Evolutionary conservation across 176 grass and related monocot species (phyloP).

Genomic region (Saccharum spontaneum): DNA sequence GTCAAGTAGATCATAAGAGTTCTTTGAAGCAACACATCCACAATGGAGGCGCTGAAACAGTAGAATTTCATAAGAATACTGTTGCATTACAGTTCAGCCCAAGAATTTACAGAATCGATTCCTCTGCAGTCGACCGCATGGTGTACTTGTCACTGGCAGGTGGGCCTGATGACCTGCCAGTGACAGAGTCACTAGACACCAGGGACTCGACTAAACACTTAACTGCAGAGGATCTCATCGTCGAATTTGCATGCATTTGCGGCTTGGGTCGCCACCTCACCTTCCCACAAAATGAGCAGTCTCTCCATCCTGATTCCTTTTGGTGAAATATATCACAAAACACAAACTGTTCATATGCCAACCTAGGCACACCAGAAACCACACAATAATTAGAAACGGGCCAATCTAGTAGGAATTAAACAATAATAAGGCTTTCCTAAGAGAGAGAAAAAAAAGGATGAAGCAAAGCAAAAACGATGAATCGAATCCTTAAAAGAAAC

Average conservation of each 20-base stretch:
- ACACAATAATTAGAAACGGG: background rate
- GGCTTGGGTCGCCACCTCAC: constrained; percentile 41
- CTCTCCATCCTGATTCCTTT: constrained; percentile 98
- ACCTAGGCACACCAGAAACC: constrained; percentile 48
- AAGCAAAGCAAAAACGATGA: background rate
- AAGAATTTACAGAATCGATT: background rate
- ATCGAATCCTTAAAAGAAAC: background rate
- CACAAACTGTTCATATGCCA: constrained; percentile 80
- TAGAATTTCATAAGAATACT: background rate
- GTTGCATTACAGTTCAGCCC: background rate
- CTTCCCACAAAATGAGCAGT: constrained; percentile 96
- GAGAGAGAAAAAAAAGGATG: background rate
- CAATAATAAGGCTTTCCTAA: background rate
- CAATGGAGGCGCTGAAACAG: constrained; percentile 82
- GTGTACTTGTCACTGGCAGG: background rate
- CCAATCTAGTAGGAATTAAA: background rate
- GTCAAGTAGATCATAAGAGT: constrained; percentile 94
- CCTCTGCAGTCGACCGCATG: background rate
- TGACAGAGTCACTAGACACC: no score
- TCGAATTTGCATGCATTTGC: background rate
- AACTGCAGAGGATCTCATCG: background rate
- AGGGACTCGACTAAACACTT: background rate
- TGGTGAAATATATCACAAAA: constrained; percentile 99
- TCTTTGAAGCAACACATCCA: constrained; percentile 91
- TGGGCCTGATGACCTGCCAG: no score